Evolutionary conservation across 805 yeast species (phyloP), one percentile per base, ranked within the genome.

Genomic region (Wickerhamiella cacticola): DNA sequence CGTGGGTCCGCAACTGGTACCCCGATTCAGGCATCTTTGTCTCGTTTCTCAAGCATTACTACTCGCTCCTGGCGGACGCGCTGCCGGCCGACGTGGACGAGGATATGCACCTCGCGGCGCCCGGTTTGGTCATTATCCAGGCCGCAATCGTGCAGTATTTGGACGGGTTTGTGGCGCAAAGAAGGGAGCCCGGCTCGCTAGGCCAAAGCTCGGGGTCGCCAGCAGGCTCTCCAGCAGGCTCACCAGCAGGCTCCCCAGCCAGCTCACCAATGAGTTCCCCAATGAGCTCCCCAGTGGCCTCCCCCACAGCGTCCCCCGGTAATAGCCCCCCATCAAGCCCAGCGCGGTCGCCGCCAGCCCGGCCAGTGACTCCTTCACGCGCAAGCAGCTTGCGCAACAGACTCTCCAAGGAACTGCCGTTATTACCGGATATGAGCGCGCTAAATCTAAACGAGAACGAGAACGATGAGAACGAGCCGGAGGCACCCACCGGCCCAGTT

Each of bases 11-110:
- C 3, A 55, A 62, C 21, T 68, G 68, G 65, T 55, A 55, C 6
- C 56, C 60, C 5, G 62, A 64, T 53, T 57, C 68, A 18, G 63
- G 61, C 35, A 57, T 68, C 12, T 68, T 68, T 48, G 58, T 63
- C 25, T 61, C 72, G n/a, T 68, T 68, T 49, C 51, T 69, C 38
- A 68, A 66, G 54, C 73, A 69, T 52, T 61, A 63, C 46, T 68
- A 67, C 48, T 43, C 59, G 10, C 53, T 68, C 13, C 57, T 63
- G 10, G 55, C 68, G 8, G 47, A 44, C n/a, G 18, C 47, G 9
- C 50, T 59, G 3, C 62, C 62, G 1, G 42, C 46, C 29, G 45
- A 47, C 9, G 19, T 21, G 35, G 41, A 51, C 45, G 39, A 49
- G 5, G 50, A 52, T 9, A 48, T 56, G 13, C 52, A 56, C 25